Percentiles rank a stretch among this genome's conserved stretches.
phyloP scores from a whole-genome alignment of 495 filamentous ascomycete genomes.

The Aspergillus panamensis region DNA sequence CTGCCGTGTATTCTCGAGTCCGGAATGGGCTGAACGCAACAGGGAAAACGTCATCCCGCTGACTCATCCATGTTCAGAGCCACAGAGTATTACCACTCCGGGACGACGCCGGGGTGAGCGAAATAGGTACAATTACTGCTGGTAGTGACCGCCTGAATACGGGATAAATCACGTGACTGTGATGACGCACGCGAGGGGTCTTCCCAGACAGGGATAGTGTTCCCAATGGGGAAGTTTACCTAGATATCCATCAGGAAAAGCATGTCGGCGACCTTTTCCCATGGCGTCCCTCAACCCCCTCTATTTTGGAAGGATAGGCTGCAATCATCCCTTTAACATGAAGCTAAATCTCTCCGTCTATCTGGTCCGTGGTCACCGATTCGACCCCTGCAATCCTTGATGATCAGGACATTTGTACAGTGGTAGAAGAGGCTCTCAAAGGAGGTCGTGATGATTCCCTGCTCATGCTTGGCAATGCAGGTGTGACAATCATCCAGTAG shows the following conservation, averaged over 20 bases:
- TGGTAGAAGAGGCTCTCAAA: constrained; percentile 72
- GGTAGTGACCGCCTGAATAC: too few relatives aligned
- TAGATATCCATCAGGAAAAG: too few relatives aligned
- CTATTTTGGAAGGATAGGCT: background rate
- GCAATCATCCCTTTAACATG: constrained; percentile 22
- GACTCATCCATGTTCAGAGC: background rate
- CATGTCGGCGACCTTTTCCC: background rate
- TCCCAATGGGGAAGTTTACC: too few relatives aligned
- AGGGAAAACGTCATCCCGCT: constrained; percentile 14
- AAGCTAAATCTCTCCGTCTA: constrained; percentile 65
- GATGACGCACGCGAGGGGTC: too few relatives aligned
- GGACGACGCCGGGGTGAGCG: too few relatives aligned
- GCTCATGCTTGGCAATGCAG: constrained; percentile 31
- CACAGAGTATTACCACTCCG: background rate
- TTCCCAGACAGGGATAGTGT: too few relatives aligned
- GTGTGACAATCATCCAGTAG: constrained; percentile 85
- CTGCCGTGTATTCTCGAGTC: constrained; percentile 47
- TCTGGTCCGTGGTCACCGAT: constrained; percentile 90
- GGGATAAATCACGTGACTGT: too few relatives aligned
- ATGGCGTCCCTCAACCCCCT: background rate
- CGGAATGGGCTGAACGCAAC: constrained; percentile 18
- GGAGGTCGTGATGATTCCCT: constrained; percentile 51
- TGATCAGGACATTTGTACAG: constrained; percentile 60
- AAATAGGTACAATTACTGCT: background rate
- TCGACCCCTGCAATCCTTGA: constrained; percentile 77